phyloP scores from a whole-genome alignment of 2,329 filamentous ascomycete genomes.

The Thermochaetoides dissita region DNA sequence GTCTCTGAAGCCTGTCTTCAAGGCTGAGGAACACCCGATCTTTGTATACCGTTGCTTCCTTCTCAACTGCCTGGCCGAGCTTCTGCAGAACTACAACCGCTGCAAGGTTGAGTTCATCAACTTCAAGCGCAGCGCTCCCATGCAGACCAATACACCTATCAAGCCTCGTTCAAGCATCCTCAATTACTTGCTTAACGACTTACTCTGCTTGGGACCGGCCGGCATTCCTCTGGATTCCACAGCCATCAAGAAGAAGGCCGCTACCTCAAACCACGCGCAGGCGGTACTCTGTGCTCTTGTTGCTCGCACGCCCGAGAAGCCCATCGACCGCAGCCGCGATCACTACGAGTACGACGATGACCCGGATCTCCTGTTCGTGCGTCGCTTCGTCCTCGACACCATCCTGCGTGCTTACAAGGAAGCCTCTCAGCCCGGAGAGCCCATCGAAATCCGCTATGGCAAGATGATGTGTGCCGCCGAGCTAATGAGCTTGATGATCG shows the following conservation, averaged over 20 bases:
- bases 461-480: constrained; percentile 78
- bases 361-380: constrained; percentile 75
- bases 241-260: constrained; percentile 66
- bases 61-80: constrained; percentile 78
- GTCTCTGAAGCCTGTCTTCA: constrained; percentile 60
- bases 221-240: constrained; percentile 60
- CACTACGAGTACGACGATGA: constrained; percentile 61
- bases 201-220: constrained; percentile 50
- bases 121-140: constrained; percentile 82
- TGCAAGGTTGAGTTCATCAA: constrained; percentile 99
- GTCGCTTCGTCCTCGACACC: constrained; percentile 89
- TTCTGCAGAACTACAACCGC: constrained; percentile 81
- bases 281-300: constrained; percentile 77
- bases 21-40: constrained; percentile 83
- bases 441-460: constrained; percentile 73
- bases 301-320: constrained; percentile 70
- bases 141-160: constrained; percentile 73
- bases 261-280: constrained; percentile 75
- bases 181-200: constrained; percentile 79
- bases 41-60: constrained; percentile 95
- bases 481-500: constrained; percentile 84
- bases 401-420: constrained; percentile 85
- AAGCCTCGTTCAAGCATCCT: constrained; percentile 86
- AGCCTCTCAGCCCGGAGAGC: constrained; percentile 62
- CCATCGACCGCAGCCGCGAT: constrained; percentile 40